Percentiles rank a stretch among this genome's conserved stretches.
These are phyloP conservation scores for Argentina anserina DNA, from an alignment of 306 rosid genomes.

Conservation along the genomic window DNA sequence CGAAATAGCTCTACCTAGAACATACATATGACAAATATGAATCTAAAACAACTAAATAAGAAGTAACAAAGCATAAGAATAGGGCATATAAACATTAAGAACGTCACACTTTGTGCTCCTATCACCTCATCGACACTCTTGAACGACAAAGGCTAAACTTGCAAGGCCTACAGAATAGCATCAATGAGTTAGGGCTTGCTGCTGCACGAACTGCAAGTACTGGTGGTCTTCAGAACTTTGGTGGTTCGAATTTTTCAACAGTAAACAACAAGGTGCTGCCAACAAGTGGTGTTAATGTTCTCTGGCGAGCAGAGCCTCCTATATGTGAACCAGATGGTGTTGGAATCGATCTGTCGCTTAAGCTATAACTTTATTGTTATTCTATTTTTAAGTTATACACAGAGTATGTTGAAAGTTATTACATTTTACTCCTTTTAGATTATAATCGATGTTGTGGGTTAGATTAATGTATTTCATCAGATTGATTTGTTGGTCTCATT, in stretches of 20 bases:
- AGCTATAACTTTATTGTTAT: conserved; percentile 24
- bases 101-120: no score
- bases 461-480: neutral
- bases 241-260: conserved; percentile 1
- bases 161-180: conserved; percentile 18
- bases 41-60: no score
- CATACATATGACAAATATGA: no score
- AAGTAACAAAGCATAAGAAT: no score
- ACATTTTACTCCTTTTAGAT: neutral
- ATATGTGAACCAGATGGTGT: conserved; percentile 3
- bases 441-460: neutral
- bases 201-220: neutral
- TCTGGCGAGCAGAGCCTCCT: conserved; percentile 5
- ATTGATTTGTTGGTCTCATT: neutral
- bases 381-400: neutral
- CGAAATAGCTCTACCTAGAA: no score
- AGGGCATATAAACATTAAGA: no score
- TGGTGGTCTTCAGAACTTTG: neutral
- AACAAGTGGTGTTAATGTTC: neutral
- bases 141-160: conserved; percentile 16
- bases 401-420: neutral
- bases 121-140: no score
- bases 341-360: conserved; percentile 52
- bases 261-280: conserved; percentile 1
- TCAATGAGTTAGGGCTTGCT: conserved; percentile 11